Evolutionary conservation across 768 basidiomycete species (phyloP).

Genomic region (Collybia mongolica): DNA sequence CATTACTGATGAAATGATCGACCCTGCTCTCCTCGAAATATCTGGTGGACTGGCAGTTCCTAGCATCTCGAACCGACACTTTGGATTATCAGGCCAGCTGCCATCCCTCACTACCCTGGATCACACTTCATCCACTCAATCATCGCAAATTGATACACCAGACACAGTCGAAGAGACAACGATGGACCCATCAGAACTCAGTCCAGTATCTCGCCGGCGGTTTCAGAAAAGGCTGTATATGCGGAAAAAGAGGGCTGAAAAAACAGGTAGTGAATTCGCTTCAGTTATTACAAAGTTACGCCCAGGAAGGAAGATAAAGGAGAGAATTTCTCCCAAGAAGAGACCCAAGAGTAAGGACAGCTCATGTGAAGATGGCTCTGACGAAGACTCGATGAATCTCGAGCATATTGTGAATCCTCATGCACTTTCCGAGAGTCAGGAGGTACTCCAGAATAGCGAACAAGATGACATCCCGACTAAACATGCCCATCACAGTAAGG

Average conservation of each 20-base stretch:
- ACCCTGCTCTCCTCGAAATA: conserved; percentile 5
- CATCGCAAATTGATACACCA: no score
- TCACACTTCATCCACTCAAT: no score
- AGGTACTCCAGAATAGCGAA: background rate
- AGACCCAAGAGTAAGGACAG: conserved; percentile 6
- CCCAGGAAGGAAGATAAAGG: conserved; percentile 31
- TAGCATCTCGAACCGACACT: no score
- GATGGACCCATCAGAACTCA: conserved; percentile 27
- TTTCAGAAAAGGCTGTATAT: conserved; percentile 65
- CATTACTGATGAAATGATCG: conserved; percentile 10
- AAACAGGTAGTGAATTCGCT: conserved; percentile 32
- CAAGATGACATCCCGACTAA: background rate
- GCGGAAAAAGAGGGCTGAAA: conserved; percentile 64
- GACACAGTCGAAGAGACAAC: background rate
- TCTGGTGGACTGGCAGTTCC: no score
- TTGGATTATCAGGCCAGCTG: no score
- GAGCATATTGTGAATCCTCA: background rate
- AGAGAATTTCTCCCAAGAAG: conserved; percentile 17
- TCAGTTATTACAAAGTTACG: conserved; percentile 29
- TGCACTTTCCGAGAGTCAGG: background rate
- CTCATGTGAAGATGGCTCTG: background rate
- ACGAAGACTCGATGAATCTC: background rate
- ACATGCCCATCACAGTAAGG: conserved; percentile 9
- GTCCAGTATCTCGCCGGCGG: conserved; percentile 52
- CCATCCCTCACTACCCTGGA: no score